These are phyloP conservation scores for Brasilioporus rufonigricans DNA, from an alignment of 768 basidiomycete species.

Conservation along the genomic window DNA sequence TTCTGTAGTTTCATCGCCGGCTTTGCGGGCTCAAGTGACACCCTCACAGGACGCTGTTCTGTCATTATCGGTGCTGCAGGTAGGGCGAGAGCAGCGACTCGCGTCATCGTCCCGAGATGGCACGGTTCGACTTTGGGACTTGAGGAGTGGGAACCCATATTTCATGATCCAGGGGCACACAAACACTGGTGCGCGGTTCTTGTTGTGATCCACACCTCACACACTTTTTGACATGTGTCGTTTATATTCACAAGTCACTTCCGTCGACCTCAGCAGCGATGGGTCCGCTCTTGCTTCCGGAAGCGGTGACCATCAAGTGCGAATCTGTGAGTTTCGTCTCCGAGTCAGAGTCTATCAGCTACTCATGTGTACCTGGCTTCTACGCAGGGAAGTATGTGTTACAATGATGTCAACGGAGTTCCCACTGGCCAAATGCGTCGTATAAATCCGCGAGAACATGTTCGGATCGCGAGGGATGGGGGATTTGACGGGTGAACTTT, in stretches of 20 bases:
- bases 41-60: conserved; percentile 30
- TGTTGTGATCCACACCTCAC: conserved; percentile 13
- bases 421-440: neutral
- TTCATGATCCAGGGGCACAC: conserved; percentile 37
- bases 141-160: conserved; percentile 29
- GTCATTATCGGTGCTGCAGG: conserved; percentile 30
- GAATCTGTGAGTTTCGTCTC: conserved; percentile 33
- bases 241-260: conserved; percentile 28
- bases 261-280: conserved; percentile 36
- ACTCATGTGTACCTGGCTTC: conserved; percentile 11
- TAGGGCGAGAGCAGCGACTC: conserved; percentile 32
- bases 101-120: conserved; percentile 40
- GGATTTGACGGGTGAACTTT: conserved; percentile 1
- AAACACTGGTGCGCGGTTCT: conserved; percentile 32
- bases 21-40: neutral
- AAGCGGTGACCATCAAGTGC: conserved; percentile 36
- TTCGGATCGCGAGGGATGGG: conserved; percentile 11
- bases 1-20: neutral
- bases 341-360: conserved; percentile 11
- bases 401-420: conserved; percentile 18
- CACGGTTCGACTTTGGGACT: conserved; percentile 37
- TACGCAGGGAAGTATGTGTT: conserved; percentile 26
- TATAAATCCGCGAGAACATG: neutral
- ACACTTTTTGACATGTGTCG: conserved; percentile 9
- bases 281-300: conserved; percentile 35